These are phyloP conservation scores for Jacaranda mimosifolia DNA, from an alignment of 257 asterid species.

Conservation along the genomic window DNA sequence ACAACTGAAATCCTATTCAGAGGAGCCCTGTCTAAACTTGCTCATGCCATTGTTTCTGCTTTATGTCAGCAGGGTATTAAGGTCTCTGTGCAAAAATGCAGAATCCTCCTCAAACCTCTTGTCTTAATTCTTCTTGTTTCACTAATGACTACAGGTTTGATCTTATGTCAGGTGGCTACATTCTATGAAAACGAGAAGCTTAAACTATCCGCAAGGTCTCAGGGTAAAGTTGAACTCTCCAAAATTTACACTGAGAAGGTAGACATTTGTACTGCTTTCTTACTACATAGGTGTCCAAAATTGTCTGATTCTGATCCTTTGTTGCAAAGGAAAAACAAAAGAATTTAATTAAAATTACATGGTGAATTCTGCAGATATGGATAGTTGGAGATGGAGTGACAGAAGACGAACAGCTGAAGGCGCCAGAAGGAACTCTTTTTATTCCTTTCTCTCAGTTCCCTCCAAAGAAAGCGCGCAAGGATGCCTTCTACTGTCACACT, in stretches of 20 bases:
- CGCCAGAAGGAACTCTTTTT: conserved; percentile 71
- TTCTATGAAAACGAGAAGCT: conserved; percentile 55
- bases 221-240: conserved; percentile 39
- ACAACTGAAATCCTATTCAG: conserved; percentile 62
- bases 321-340: not conserved
- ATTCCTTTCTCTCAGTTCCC: conserved; percentile 77
- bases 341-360: too few species aligned
- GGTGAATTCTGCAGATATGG: conserved; percentile 59
- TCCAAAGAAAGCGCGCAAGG: conserved; percentile 60
- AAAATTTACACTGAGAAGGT: conserved; percentile 52
- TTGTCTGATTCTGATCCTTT: not conserved
- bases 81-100: conserved; percentile 41
- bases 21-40: conserved; percentile 65
- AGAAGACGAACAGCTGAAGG: conserved; percentile 65
- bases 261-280: not conserved
- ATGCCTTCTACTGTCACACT: conserved; percentile 61
- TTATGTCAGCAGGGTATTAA: conserved; percentile 63
- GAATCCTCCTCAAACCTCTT: not conserved
- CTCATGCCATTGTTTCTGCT: conserved; percentile 59
- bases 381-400: conserved; percentile 76
- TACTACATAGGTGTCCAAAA: not conserved
- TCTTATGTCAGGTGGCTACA: conserved; percentile 53
- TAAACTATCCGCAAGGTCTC: conserved; percentile 36
- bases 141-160: not conserved
- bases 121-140: not conserved